Conservation (phyloP, 2,329 filamentous ascomycete species). For the Lojkania enalia region DNA sequence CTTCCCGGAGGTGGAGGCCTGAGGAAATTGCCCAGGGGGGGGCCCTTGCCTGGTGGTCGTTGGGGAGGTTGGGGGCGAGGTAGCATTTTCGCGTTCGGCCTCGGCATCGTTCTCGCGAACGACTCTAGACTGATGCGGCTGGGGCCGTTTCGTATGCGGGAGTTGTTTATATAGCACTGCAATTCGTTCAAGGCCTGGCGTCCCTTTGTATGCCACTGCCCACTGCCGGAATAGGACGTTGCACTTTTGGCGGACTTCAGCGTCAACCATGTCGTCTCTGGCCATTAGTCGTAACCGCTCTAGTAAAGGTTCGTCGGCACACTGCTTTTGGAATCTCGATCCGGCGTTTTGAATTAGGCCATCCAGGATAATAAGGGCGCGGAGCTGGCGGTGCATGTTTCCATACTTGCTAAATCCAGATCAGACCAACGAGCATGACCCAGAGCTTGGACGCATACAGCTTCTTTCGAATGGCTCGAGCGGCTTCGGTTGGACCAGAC, state of each 20-base stretch:
- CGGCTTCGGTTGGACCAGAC: constrained; percentile 84
- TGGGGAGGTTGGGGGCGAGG: constrained; percentile 39
- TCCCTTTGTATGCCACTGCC: constrained; percentile 79
- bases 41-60: constrained; percentile 27
- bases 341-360: constrained; percentile 94
- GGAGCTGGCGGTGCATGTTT: constrained; percentile 86
- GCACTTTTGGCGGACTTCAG: constrained; percentile 85
- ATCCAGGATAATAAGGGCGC: constrained; percentile 86
- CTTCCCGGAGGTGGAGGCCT: constrained; percentile 32
- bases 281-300: constrained; percentile 88
- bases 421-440: constrained; percentile 18
- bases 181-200: constrained; percentile 77
- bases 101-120: constrained; percentile 78
- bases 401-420: constrained; percentile 76
- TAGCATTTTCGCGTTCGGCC: constrained; percentile 63
- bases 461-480: constrained; percentile 93
- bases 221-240: constrained; percentile 84
- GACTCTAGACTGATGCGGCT: constrained; percentile 76
- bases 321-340: constrained; percentile 79
- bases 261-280: constrained; percentile 81
- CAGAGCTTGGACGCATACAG: constrained; percentile 57
- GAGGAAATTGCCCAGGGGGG: constrained; percentile 28
- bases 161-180: constrained; percentile 75
- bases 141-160: constrained; percentile 63
- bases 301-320: constrained; percentile 87